Evolutionary conservation across 2,329 filamentous ascomycete species (phyloP).

Genomic region (Monosporascus sp.): DNA sequence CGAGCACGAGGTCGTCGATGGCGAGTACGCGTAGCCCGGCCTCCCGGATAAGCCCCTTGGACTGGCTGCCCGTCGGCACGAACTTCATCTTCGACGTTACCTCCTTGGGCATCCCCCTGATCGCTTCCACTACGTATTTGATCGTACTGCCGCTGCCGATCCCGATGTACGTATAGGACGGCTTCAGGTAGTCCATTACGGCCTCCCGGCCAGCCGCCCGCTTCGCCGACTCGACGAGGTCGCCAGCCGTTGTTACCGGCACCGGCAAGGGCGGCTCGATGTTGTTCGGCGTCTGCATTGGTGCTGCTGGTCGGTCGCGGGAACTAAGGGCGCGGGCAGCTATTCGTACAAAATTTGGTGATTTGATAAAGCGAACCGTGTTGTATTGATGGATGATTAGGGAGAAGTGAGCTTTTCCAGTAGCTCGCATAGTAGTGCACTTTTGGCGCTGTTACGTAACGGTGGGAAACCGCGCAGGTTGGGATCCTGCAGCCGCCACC

Average conservation of each 20-base stretch:
- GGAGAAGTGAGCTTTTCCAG: too few species aligned
- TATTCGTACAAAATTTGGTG: too few species aligned
- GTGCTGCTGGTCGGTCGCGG: neutral
- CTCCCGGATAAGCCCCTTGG: slow-evolving; percentile 74
- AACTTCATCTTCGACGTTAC: slow-evolving; percentile 67
- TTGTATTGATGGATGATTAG: too few species aligned
- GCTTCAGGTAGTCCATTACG: slow-evolving; percentile 68
- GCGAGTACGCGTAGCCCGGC: slow-evolving; percentile 73
- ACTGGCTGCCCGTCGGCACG: slow-evolving; percentile 88
- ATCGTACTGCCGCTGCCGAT: slow-evolving; percentile 82
- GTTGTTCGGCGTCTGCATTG: neutral
- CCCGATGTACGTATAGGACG: slow-evolving; percentile 78
- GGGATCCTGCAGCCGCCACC: too few species aligned
- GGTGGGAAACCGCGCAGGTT: too few species aligned
- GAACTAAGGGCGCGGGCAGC: too few species aligned
- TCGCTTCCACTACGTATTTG: slow-evolving; percentile 79
- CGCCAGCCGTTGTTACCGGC: slow-evolving; percentile 7
- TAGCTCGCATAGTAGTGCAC: too few species aligned
- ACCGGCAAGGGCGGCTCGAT: slow-evolving; percentile 8
- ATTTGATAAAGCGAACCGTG: too few species aligned
- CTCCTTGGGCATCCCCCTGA: slow-evolving; percentile 52
- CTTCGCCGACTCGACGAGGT: slow-evolving; percentile 8
- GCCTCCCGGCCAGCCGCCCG: slow-evolving; percentile 61
- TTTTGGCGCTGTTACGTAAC: too few species aligned
- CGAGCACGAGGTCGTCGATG: slow-evolving; percentile 67